These are phyloP conservation scores for Solanum pinnatisectum DNA, from an alignment of 257 asterid genomes.

Conservation along the genomic window DNA sequence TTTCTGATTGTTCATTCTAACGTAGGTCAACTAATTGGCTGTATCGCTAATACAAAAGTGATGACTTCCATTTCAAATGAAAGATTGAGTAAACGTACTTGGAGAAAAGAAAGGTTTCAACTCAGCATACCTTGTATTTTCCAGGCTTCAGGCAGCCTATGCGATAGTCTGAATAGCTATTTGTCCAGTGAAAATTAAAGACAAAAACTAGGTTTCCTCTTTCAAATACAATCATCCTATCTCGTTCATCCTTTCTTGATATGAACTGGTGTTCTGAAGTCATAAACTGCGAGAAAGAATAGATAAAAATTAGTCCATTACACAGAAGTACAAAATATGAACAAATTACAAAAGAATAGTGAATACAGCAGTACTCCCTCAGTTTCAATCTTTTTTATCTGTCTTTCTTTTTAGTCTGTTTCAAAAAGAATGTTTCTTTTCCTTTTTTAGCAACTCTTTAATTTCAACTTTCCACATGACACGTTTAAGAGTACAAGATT, in stretches of 20 bases:
- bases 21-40: not conserved
- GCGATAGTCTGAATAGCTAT: constrained; percentile 72
- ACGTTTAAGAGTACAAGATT: not conserved
- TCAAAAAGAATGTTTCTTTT: not conserved
- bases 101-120: not conserved
- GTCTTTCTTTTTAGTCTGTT: not conserved
- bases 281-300: constrained; percentile 63
- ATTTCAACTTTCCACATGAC: not conserved
- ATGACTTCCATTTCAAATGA: not conserved
- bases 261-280: constrained; percentile 82
- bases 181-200: constrained; percentile 84
- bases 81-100: not conserved
- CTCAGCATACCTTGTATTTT: constrained; percentile 66
- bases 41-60: not conserved
- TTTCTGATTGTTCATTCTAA: not conserved
- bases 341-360: not conserved
- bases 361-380: not conserved
- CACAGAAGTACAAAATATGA: not conserved
- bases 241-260: constrained; percentile 81
- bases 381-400: not conserved
- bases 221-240: constrained; percentile 67
- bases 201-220: constrained; percentile 79
- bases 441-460: not conserved
- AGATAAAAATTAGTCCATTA: not conserved
- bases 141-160: constrained; percentile 90